Percentiles rank a stretch among this genome's conserved stretches.
Conservation (phyloP, 1,284 basidiomycete species). For the Gomphus sp. region DNA sequence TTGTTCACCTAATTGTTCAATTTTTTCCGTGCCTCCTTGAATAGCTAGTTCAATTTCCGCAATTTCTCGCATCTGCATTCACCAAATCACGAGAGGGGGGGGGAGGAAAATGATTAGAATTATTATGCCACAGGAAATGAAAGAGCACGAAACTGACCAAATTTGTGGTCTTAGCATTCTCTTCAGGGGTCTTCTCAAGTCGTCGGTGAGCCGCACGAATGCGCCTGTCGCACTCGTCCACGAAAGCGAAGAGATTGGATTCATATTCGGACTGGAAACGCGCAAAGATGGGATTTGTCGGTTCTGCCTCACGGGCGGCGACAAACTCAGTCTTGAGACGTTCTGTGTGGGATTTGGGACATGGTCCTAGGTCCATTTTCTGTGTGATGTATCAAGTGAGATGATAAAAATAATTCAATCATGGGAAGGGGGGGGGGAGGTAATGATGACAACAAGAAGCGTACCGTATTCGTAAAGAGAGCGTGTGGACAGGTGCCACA, state of each 20-base stretch:
- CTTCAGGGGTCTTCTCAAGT: constrained; percentile 98
- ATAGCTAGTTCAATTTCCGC: constrained; percentile 98
- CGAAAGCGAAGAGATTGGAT: constrained; percentile 89
- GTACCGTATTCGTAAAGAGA: constrained; percentile 95
- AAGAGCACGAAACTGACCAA: constrained; percentile 43
- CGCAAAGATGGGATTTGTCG: constrained; percentile 70
- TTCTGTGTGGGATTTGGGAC: constrained; percentile 94
- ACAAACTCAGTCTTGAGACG: constrained; percentile 89
- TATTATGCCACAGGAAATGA: background rate
- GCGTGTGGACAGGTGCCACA: constrained; percentile 98
- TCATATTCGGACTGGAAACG: constrained; percentile 93
- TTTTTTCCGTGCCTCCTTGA: constrained; percentile 97
- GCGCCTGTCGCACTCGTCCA: constrained; percentile 96
- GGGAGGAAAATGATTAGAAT: background rate
- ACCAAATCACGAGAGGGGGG: no score
- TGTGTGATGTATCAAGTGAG: constrained; percentile 24
- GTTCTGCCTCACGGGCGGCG: constrained; percentile 66
- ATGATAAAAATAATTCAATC: background rate
- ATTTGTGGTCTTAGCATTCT: constrained; percentile 97
- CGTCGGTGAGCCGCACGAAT: constrained; percentile 91
- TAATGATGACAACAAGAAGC: constrained; percentile 24
- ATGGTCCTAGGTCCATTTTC: constrained; percentile 99
- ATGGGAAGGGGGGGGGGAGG: constrained; percentile 2
- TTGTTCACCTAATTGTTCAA: constrained; percentile 92
- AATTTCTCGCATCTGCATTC: constrained; percentile 89